Evolutionary conservation across 2,329 filamentous ascomycete species (phyloP), one percentile per base, ranked within the genome.

Genomic region (Colletotrichum lini): DNA sequence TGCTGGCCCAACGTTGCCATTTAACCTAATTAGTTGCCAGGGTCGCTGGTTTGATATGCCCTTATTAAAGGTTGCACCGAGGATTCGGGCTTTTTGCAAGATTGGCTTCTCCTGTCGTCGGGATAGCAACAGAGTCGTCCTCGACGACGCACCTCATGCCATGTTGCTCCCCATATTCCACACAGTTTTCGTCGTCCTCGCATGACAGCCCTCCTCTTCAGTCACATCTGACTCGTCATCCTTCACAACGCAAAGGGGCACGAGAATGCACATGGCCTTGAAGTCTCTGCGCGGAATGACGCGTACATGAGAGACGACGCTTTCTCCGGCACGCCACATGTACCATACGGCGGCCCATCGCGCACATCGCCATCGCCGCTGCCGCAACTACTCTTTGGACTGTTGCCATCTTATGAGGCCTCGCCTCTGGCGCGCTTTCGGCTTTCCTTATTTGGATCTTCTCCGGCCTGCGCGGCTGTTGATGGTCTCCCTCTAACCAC

Each of bases 1-100:
- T 42, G 4, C 44, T 63, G 67, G 50, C 23, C 35, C 63, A 57
- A 67, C 30, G 23, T 62, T 57, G 57, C 56, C 23, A 45, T 70
- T 21, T 42, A 53, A 54, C 54, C 13, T 10, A 38, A 50, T 60
- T 15, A 38, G 63, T 66, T 67, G 57, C 57, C 23, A 30, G 47
- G 49, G 47, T 38, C 30, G 56, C 40, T 21, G 40, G 49, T 26
- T 26, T 35, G 30, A 47, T 21, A 16, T 30, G 26, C 45, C 45
- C 26, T 30, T 1, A 23, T 42, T 3, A 47, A 45, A 47, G 42
- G 42, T 38, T 60, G 16, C 42, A 16, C n/a, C 21, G 38, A 9
- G 53, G 53, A 16, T 47, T 62, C 10, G 23, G 15, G 23, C 4
- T 42, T 30, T 30, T 54, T 64, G 26, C 18, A 5, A 15, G 26